A percentile compares a stretch with the other conserved stretches of the same genome.
phyloP scores from a whole-genome alignment of 2,329 filamentous ascomycete species.

The Coniochaeta sp. region DNA sequence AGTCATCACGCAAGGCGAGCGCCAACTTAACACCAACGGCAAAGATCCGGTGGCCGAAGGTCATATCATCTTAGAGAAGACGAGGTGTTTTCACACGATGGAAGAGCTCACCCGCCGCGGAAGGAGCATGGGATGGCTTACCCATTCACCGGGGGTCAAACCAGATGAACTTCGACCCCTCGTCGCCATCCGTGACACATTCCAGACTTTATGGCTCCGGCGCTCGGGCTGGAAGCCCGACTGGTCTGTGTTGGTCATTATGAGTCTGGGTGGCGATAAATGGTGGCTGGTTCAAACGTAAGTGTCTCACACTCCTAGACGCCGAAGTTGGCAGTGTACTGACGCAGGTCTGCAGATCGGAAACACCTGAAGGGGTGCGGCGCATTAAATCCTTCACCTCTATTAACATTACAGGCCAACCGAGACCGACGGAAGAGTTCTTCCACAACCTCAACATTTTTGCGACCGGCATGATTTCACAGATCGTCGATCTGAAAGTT shows the following conservation, averaged over 20 bases:
- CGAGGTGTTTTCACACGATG: constrained; percentile 54
- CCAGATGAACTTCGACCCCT: constrained; percentile 50
- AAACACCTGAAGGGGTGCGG: background rate
- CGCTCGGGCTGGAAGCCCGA: constrained; percentile 61
- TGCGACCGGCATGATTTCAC: constrained; percentile 41
- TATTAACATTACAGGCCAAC: constrained; percentile 35
- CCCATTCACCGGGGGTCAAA: constrained; percentile 37
- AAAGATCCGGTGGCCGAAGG: constrained; percentile 51
- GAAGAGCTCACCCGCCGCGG: constrained; percentile 55
- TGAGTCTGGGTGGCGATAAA: constrained; percentile 64
- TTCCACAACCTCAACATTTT: constrained; percentile 45
- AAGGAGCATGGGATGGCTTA: constrained; percentile 57
- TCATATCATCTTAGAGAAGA: constrained; percentile 46
- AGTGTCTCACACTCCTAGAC: constrained; percentile 18
- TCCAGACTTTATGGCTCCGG: constrained; percentile 61
- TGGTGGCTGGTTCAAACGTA: constrained; percentile 71
- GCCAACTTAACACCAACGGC: constrained; percentile 50
- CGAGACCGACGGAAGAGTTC: constrained; percentile 39
- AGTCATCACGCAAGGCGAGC: constrained; percentile 50
- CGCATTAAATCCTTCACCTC: constrained; percentile 24
- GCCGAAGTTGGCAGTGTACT: background rate
- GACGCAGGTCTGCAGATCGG: background rate
- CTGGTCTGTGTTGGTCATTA: constrained; percentile 66
- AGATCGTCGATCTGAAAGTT: constrained; percentile 39
- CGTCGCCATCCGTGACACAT: constrained; percentile 55